Evolutionary conservation across 176 grass and related monocot genomes (phyloP), one percentile per base, ranked within the genome.

Genomic region (Avena sativa): DNA sequence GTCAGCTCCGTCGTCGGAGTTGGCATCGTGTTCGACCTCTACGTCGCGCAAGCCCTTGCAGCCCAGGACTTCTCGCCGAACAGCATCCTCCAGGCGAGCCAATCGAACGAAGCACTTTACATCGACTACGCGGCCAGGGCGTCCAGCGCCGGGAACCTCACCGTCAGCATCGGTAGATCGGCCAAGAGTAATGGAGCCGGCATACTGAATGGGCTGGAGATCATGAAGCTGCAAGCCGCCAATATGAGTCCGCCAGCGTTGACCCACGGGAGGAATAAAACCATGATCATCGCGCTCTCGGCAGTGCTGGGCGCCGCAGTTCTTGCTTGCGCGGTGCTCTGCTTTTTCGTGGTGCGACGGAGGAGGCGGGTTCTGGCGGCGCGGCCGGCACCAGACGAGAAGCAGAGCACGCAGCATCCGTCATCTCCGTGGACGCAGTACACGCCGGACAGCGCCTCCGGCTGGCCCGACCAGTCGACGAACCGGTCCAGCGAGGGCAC

Each of bases 201-300:
- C 14, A 71, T 92, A 4, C 90, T 98, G 1, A 98, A 98, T 32
- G 93, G 96, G 52, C 84, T 98, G 12, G 96, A 98, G 84, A 94
- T 98, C 76, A 91, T 98, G 84, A 89, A 78, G 81, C 62, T 98
- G 9, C 82, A 12, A 12, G 3, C 47, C 9, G 36, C 12, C 55
- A 21, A 81, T 21, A 15, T 3, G 19, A 61, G 10, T 40, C 12
- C 12, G 32, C 0, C 84, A 8, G 40, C 40, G 40, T 43, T 43
- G 40, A 43, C 40, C 6, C 40, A 43, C 40, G 40, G 40, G 40
- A 83, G 9, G 5, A 69, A 15, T 9, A 59, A 5, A 0, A 16
- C 20, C 15, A 5, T 84, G 36, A 51, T 30, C 74, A 21, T 51
- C 36, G 36, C 89, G 59, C 72, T 91, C 43, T 47, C 72, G 65